These are phyloP conservation scores for Malassezia brasiliensis DNA, from an alignment of 1,284 basidiomycete species.

Conservation along the genomic window DNA sequence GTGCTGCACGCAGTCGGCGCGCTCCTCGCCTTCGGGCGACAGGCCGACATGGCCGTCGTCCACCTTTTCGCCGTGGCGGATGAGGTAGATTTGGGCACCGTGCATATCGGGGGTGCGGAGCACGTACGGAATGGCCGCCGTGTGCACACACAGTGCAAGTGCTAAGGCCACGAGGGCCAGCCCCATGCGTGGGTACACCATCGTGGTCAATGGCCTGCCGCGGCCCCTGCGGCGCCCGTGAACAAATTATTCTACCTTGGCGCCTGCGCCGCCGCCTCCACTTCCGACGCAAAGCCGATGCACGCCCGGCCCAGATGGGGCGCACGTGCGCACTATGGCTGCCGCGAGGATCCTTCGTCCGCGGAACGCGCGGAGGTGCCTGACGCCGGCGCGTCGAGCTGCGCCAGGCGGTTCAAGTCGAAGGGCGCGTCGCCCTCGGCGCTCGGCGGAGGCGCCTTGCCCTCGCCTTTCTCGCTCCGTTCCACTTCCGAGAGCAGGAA, in stretches of 20 bases:
- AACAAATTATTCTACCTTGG: too few species aligned
- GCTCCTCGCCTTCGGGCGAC: constrained; percentile 5
- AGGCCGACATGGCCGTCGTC: constrained; percentile 13
- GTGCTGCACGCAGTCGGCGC: constrained; percentile 13
- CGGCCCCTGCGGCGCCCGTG: too few species aligned
- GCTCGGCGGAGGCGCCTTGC: neutral
- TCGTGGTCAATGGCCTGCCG: too few species aligned
- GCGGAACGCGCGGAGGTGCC: neutral
- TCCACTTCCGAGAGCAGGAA: constrained; percentile 43
- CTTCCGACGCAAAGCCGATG: neutral
- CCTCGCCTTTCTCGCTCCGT: constrained; percentile 12
- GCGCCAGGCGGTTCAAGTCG: constrained; percentile 4
- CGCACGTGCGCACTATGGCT: neutral
- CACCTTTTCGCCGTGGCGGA: constrained; percentile 19
- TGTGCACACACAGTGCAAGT: too few species aligned
- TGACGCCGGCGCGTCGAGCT: neutral
- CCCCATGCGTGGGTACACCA: too few species aligned
- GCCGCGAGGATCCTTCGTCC: too few species aligned
- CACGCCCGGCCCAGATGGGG: neutral
- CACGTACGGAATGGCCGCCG: too few species aligned
- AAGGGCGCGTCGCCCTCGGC: neutral
- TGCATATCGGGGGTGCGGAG: neutral
- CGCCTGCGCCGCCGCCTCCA: neutral
- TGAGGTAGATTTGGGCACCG: constrained; percentile 7
- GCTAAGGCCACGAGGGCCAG: too few species aligned